A percentile compares a stretch with the other conserved stretches of the same genome.
phyloP scores from a whole-genome alignment of 2,329 filamentous ascomycete genomes.

The Ophiocordyceps camponoti-leonardi region DNA sequence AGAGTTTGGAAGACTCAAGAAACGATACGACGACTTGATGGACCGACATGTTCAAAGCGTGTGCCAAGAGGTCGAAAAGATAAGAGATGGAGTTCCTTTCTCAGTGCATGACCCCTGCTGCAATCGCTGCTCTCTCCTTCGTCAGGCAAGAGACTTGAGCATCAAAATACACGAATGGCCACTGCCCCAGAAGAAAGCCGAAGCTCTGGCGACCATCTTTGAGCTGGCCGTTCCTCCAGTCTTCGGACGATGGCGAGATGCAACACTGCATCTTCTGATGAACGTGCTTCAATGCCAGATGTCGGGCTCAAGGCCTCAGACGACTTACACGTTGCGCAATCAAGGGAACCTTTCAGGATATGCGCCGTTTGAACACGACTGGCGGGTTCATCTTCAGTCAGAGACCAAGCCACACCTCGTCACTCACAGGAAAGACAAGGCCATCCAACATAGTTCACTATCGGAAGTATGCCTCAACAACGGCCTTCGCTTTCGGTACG shows the following conservation, averaged over 20 bases:
- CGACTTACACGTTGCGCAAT: conserved; percentile 1
- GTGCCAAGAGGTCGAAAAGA: conserved; percentile 3
- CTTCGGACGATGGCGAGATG: conserved; percentile 31
- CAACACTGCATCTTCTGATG: conserved; percentile 21
- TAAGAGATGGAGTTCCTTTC: background rate
- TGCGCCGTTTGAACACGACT: background rate
- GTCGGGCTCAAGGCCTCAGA: background rate
- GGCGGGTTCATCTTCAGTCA: conserved; percentile 7
- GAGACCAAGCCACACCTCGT: conserved; percentile 5
- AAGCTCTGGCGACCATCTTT: conserved; percentile 31
- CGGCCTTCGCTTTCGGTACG: conserved; percentile 7
- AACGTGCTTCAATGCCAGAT: conserved; percentile 16
- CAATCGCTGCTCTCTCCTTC: conserved; percentile 15
- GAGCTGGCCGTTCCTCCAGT: conserved; percentile 27
- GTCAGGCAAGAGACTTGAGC: conserved; percentile 16
- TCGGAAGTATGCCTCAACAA: conserved; percentile 9
- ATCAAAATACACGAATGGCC: conserved; percentile 42
- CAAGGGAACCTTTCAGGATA: conserved; percentile 3
- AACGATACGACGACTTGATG: conserved; percentile 4
- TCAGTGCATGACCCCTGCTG: conserved; percentile 10
- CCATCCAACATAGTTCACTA: background rate
- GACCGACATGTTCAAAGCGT: background rate
- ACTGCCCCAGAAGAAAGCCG: conserved; percentile 16
- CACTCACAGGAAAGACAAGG: conserved; percentile 3
- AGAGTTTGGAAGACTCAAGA: conserved; percentile 4